Conservation (phyloP, 768 basidiomycete species). For the Nevesoporus exiguus region DNA sequence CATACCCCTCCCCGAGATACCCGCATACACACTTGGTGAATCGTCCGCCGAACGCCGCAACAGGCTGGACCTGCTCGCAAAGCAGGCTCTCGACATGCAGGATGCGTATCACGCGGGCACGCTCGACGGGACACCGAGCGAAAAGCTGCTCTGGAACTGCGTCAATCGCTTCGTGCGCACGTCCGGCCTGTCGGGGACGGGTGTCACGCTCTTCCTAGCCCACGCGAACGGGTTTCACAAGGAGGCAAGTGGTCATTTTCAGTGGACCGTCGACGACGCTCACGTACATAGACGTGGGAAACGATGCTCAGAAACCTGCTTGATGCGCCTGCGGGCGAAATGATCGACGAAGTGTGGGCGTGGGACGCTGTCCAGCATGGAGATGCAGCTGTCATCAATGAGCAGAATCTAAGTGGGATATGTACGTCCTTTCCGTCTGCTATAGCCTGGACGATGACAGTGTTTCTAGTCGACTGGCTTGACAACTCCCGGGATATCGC, state of each 20-base stretch:
- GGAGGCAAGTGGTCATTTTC: constrained; percentile 51
- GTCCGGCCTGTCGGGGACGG: neutral
- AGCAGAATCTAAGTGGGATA: constrained; percentile 47
- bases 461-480: constrained; percentile 62
- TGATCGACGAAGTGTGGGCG: constrained; percentile 73
- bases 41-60: constrained; percentile 9
- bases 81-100: constrained; percentile 20
- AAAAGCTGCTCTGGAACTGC: constrained; percentile 59
- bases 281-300: constrained; percentile 67
- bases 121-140: constrained; percentile 15
- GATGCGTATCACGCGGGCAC: constrained; percentile 11
- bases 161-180: constrained; percentile 61
- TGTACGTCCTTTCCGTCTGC: constrained; percentile 42
- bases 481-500: constrained; percentile 77
- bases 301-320: constrained; percentile 57
- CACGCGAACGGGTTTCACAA: constrained; percentile 90
- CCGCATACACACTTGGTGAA: constrained; percentile 4
- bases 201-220: constrained; percentile 65
- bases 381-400: constrained; percentile 76
- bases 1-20: constrained; percentile 21
- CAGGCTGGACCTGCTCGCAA: constrained; percentile 10
- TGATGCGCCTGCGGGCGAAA: constrained; percentile 32
- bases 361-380: constrained; percentile 87
- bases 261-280: neutral
- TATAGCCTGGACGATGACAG: neutral